Evolutionary conservation across 495 filamentous ascomycete genomes (phyloP), one percentile per base, ranked within the genome.

Genomic region (Neurospora sublineolata): DNA sequence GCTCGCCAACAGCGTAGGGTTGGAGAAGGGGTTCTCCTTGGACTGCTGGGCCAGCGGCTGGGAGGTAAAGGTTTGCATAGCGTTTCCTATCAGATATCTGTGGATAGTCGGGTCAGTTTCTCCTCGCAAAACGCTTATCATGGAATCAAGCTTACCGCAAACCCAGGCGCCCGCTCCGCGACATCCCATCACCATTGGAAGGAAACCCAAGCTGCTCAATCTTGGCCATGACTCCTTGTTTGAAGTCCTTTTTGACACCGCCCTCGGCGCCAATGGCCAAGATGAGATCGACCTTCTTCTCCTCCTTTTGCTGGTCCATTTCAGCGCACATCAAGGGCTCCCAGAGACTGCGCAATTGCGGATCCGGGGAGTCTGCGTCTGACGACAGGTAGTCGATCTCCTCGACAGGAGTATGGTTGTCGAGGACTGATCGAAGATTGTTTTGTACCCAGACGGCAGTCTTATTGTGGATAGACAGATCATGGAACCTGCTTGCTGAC

Each of bases 51-150:
- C 70, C 20, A 84, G 70, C 1, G 82, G 83, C 69, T 82, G 81
- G 14, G 79, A 75, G 20, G 83, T 85, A 73, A 83, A 84, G 3
- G 78, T 76, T 72, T 85, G 83, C 83, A 86, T 86, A 37, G 81
- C 80, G 67, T 75, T 83, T n/a, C 82, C 83, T 67, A 84, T 83
- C 39, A 86, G 79, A 41, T 79, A 82, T 68, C 84, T 85, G 46
- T 9, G 3, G 23, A 14, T 10, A 44, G 16, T 10, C 27, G 16
- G 20, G 30, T 37, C 33, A 33, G 18, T 44, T 38, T 14, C 12
- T 12, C 20, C 16, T 41, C 16, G n/a, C 9, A 8, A 33, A 27
- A 3, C 8, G 4, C 1, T 52, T 37, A 30, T 42, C 20, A 6
- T 16, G 23, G 12, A 30, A 8, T 3, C 27, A 71, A 52, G 20